Evolutionary conservation across 139 green algal genomes (phyloP), one percentile per base, ranked within the genome.

Genomic region (Micractinium sp.): DNA sequence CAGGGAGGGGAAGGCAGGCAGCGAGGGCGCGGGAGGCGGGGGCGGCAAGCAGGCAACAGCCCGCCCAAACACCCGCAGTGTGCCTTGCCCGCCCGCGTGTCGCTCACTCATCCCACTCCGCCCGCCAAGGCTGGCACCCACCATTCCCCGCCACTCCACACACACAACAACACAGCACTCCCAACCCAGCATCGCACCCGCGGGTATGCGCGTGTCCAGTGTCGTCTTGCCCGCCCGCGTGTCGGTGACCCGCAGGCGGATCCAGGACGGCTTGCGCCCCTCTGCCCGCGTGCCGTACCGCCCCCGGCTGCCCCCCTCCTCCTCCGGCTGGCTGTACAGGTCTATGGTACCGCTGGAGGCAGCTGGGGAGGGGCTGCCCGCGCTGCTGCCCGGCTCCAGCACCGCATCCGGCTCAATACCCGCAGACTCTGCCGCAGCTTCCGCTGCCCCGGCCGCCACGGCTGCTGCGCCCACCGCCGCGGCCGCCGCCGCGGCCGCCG

Each of bases 191-290:
- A 15, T 27, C 77, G 0, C 69, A 66, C 82, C 88, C 61, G 79
- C 85, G 5, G 91, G 91, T 38, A 93, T 83, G 35, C 91, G 79
- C 19, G 91, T 89, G 63, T 93, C 89, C 15, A 93, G 53, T 14
- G 63, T 80, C n/a, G 87, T 77, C 14, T 38, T 73, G 29, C 73
- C 75, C 12, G 81, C 71, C 35, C 27, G 39, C 13, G 39, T 41
- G 39, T 90, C 81, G 12, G 75, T 89, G 23, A 91, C 83, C 80
- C 77, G 81, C n/a, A 87, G 9, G 36, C 85, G 87, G 39, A 91
- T 39, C 53, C 81, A 90, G 20, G 35, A 66, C 25, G 87, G 36
- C 36, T 88, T 18, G 76, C 90, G 77, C 16, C 35, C n/a, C 39
- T 76, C 63, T n/a, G n/a, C n/a, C n/a, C 76, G 66, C 2, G 88